Base-by-base conservation (phyloP, 306 rosid species). In the Fragaria vesca region DNA sequence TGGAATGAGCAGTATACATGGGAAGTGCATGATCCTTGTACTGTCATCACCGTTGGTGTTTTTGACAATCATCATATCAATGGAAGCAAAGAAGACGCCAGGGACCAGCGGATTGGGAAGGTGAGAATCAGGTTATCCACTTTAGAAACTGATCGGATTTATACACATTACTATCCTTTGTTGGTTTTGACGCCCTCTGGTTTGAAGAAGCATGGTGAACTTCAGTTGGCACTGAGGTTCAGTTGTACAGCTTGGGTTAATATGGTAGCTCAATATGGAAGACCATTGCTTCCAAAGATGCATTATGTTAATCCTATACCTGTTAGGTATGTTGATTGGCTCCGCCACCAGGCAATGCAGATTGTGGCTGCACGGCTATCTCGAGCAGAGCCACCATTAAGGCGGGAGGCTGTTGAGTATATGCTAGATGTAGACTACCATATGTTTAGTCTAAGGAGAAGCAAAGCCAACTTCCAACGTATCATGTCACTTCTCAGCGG, bases 1-100 rank as follows among this genome's bases (percentile, higher is more conserved):
- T 95, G 99, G 99, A 95, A 95, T 42, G 99, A 95, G 91, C 99
- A 95, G 86, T 95, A 88, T 68, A 91, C 97, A 1, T 95, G 97
- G 99, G 97, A 95, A 34, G 99, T 95, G 47, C 51, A 81, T 69
- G 99, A 95, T 81, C 91, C 97, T 16, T 95, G 88, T 66, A 95
- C 99, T 43, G 98, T 93, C 20, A 85, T 96, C 84, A 96, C 99
- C 45, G 38, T 96, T 1, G 93, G 91, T 26, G 91, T 96, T 72
- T 93, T 96, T 15, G 98, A 96, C 78, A 96, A 93, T 68, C 73
- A 77, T 72, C 99, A 96, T 69, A 51, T 80, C 24, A 84, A 91
- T 46, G 99, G 97, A 46, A 83, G 85, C 85, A 72, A 50, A 21
- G 89, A 85, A 12, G 90, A 84, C 6, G 32, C 78, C n/a, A 90